Evolutionary conservation across 257 asterid species (phyloP), one percentile per base, ranked within the genome.

Genomic region (Rauvolfia tetraphylla): DNA sequence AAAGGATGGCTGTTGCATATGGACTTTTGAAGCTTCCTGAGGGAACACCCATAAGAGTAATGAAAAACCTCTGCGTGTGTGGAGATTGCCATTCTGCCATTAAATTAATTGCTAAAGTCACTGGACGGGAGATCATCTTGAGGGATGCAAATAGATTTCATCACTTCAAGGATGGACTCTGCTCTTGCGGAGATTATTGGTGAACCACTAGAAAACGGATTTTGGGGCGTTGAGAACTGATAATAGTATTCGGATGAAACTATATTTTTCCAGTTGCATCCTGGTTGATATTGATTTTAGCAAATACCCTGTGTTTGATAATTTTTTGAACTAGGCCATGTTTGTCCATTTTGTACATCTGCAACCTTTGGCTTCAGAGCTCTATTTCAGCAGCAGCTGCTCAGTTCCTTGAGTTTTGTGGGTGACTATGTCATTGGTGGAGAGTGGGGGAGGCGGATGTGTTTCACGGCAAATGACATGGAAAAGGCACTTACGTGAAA

Each of bases 131-230:
- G 70, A 88, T 91, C 72, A 83, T 91, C 66, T 38, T 88, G 68
- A 86, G 91, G 81, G 96, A 91, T 86, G 89, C 89, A 29, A 86
- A 89, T 82, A 81, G 94, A 74, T 89, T 89, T 84, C 96, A 87
- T 80, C 96, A 86, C 74, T 89, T 90, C 73, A 86, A 81, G 79
- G 89, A 89, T 68, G 93, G 92, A 0, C 13, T 73, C 44, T 90
- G 96, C 72, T 87, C 93, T 62, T 90, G 96, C 86, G 84, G 79
- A 34, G 96, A 90, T 76, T 89, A 86, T 76, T 89, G 94, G 94
- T 90, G 87, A 90, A 34, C 57, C 41, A 11, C 56, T 20, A 27
- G 44, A 38, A 73, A 57, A 13, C 66, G 36, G 77, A 73, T 73
- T 7, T 31, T 23, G 42, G 29, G 18, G 23, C 38, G 5, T 73